Evolutionary conservation across 441 rosid genomes (phyloP), one percentile per base, ranked within the genome.

Genomic region (Caryocar brasiliense): DNA sequence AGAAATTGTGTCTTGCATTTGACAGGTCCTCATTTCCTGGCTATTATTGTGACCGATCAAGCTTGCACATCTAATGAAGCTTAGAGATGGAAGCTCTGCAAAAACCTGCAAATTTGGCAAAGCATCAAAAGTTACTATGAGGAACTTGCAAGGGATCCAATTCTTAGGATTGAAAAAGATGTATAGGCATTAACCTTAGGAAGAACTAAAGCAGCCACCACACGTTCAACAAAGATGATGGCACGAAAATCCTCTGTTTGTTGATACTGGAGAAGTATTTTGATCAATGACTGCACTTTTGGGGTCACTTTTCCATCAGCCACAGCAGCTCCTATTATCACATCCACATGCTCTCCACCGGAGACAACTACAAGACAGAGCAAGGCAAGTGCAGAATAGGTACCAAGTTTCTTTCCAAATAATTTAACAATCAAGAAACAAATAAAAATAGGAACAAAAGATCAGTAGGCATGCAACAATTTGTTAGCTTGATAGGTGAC

Each of bases 231-330:
- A 66, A 93, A 93, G 69, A 93, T 84, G 67, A 93, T 93, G 40
- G 99, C 99, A 43, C 95, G 99, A 67, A 93, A 93, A 79, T 93
- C 97, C 26, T 87, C 80, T 0, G 96, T 88, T 54, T 84, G 80
- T 67, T 81, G 95, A 80, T 93, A 93, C 67, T 70, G 72, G 22
- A 86, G 85, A 62, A 93, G 97, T 61, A 86, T 68, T 66, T 93
- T 93, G 52, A 88, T 74, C 56, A 93, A 37, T 3, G 96, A 86
- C 45, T 88, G 99, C 58, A 93, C 99, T 72, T 93, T 93, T 11
- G 99, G 99, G 35, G 99, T 88, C 70, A 93, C 99, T 67, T 93
- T 88, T 64, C 97, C 99, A 69, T 93, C 99, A 69, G 99, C 99
- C 53, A 93, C 99, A 46, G 97, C 97, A 20, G 96, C 96, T 46